These are phyloP conservation scores for Penicillium crystallinum DNA, from an alignment of 495 filamentous ascomycete genomes.

Conservation along the genomic window DNA sequence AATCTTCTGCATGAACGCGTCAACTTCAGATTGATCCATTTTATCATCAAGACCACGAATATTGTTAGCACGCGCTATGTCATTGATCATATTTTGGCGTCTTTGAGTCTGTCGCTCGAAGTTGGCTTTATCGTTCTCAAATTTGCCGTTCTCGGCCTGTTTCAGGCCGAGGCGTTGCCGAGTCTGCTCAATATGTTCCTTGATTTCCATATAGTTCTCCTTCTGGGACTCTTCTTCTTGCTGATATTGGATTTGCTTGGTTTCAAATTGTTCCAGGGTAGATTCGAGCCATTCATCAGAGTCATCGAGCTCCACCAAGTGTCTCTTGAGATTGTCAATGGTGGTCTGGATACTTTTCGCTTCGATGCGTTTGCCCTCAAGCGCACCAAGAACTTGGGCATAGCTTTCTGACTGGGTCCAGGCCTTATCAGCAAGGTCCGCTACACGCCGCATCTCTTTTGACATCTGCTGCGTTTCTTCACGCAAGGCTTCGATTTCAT, in stretches of 20 bases:
- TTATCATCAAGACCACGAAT: slow-evolving; percentile 80
- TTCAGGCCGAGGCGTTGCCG: slow-evolving; percentile 61
- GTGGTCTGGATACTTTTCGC: slow-evolving; percentile 58
- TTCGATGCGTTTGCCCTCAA: slow-evolving; percentile 71
- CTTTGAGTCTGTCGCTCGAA: slow-evolving; percentile 72
- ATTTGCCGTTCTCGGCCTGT: slow-evolving; percentile 75
- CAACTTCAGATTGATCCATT: slow-evolving; percentile 65
- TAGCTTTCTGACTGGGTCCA: slow-evolving; percentile 58
- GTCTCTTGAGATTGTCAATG: slow-evolving; percentile 60
- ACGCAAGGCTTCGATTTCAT: slow-evolving; percentile 67
- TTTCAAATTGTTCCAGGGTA: slow-evolving; percentile 76
- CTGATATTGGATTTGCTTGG: slow-evolving; percentile 59
- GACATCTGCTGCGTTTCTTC: slow-evolving; percentile 52
- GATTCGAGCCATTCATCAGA: slow-evolving; percentile 72
- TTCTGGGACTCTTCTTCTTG: slow-evolving; percentile 58
- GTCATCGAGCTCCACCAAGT: slow-evolving; percentile 70
- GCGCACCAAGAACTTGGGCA: slow-evolving; percentile 58
- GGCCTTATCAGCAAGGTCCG: slow-evolving; percentile 51
- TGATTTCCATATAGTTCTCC: slow-evolving; percentile 56
- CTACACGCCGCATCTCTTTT: slow-evolving; percentile 50
- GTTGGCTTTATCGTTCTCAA: slow-evolving; percentile 78
- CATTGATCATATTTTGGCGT: slow-evolving; percentile 67
- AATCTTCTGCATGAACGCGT: slow-evolving; percentile 72
- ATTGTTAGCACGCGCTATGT: slow-evolving; percentile 71
- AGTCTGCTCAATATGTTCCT: slow-evolving; percentile 52